Base-by-base conservation (phyloP, 1,284 basidiomycete species). In the Nidula niveotomentosa region DNA sequence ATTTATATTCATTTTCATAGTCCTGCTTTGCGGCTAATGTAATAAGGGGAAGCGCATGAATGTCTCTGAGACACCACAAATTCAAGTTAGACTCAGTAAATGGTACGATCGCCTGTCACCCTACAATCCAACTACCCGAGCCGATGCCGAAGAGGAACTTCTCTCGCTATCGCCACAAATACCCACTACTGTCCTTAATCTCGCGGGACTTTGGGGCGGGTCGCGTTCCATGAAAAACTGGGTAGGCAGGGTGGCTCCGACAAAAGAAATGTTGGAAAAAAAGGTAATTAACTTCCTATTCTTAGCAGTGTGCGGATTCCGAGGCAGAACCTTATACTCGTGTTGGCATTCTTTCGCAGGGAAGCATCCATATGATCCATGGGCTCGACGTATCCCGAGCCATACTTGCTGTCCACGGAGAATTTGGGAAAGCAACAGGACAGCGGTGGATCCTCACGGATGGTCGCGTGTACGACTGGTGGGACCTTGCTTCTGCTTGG, bases 121-220 rank as follows among this genome's bases (percentile, higher is more conserved):
- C 12, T 71, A 75, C 62, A 68, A 71, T 51, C 62, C 62, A 3
- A 79, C 77, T 48, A 66, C 73, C 3, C 71, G 84, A 10, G 79
- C 78, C 30, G 66, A 63, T 9, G 79, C 80, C 1, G 86, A 88
- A 58, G 69, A 71, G 5, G 84, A 86, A 65, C 70, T 87, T 9
- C 71, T 88, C 4, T 65, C 68, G 1, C 65, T 85, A n/a, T 72
- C 76, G 4, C 70, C 73, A 2, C 56, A 58, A 1, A 62, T 66
- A n/a, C 76, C 68, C 0, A 77, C 80, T 1, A 81, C 81, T 1
- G 81, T 88, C 0, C 69, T 89, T 36, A 77, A 87, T 60, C 77
- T 88, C n/a, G 71, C 76, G 12, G 86, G 86, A 0, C 70, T 89
- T 3, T 88, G 84, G 82, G 85, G 86, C 17, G 81, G 80, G 1